A percentile compares a stretch with the other conserved stretches of the same genome.
phyloP scores from a whole-genome alignment of 148 eudicot genomes.

The Dysphania ambrosioides region DNA sequence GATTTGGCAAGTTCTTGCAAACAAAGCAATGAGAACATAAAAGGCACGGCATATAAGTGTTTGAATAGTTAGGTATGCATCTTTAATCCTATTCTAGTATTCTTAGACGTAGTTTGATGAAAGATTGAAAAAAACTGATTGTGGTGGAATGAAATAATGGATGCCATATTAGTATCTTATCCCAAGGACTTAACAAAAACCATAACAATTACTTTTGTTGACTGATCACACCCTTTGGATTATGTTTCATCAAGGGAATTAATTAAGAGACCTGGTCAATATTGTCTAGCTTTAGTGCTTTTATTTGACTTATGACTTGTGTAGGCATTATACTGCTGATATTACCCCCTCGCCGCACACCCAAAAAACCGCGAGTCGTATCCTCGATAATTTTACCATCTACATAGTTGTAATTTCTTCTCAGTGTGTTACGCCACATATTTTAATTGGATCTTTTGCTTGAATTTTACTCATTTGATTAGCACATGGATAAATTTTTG shows the following conservation, averaged over 20 bases:
- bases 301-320: slow-evolving; percentile 18
- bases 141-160: slow-evolving; percentile 19
- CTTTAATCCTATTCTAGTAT: not conserved
- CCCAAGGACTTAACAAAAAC: slow-evolving; percentile 23
- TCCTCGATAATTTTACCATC: not conserved
- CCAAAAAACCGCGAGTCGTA: slow-evolving; percentile 14
- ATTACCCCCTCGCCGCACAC: slow-evolving; percentile 11
- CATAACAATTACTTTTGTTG: slow-evolving; percentile 26
- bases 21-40: slow-evolving; percentile 21
- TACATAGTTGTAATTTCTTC: not conserved
- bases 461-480: not conserved
- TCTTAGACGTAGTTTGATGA: not conserved
- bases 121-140: not conserved
- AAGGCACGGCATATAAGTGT: slow-evolving; percentile 25
- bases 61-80: slow-evolving; percentile 7
- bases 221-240: slow-evolving; percentile 14
- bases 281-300: slow-evolving; percentile 23
- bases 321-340: not conserved
- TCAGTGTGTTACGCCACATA: not conserved
- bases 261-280: slow-evolving; percentile 21
- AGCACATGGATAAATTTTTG: too few species aligned
- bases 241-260: slow-evolving; percentile 18
- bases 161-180: slow-evolving; percentile 6
- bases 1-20: slow-evolving; percentile 21
- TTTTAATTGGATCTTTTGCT: not conserved